Evolutionary conservation across 148 eudicot species (phyloP).

Genomic region (Chenopodium quinoa): DNA sequence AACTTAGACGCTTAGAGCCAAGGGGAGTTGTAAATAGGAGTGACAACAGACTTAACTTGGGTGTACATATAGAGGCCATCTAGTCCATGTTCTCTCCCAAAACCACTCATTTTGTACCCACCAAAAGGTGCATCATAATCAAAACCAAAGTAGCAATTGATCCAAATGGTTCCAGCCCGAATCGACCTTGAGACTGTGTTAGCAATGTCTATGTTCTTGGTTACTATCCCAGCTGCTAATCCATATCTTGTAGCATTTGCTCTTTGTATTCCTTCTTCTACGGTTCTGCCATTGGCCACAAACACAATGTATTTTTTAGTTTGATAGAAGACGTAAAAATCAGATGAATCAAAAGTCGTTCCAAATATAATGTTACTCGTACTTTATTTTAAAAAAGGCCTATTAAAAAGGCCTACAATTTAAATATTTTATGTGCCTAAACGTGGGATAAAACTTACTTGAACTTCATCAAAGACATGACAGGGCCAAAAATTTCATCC

Average conservation of each 20-base stretch:
- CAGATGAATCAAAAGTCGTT: background rate
- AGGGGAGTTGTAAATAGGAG: constrained; percentile 68
- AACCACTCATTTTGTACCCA: constrained; percentile 85
- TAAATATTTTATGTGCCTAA: too few relatives aligned
- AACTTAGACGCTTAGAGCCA: constrained; percentile 56
- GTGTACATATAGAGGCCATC: constrained; percentile 65
- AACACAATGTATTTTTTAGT: background rate
- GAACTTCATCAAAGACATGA: constrained; percentile 76
- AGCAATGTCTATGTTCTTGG: constrained; percentile 62
- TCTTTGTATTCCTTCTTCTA: constrained; percentile 67
- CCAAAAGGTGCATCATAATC: constrained; percentile 63
- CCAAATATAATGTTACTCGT: too few relatives aligned
- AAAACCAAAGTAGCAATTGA: constrained; percentile 78
- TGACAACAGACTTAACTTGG: constrained; percentile 64
- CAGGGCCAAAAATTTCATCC: constrained; percentile 92
- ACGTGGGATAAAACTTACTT: constrained; percentile 39
- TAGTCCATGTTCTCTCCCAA: constrained; percentile 63
- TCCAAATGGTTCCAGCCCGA: constrained; percentile 69
- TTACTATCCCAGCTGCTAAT: constrained; percentile 73
- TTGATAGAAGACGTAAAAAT: background rate
- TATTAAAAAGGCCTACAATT: too few relatives aligned
- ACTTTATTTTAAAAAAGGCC: too few relatives aligned
- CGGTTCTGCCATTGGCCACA: constrained; percentile 44
- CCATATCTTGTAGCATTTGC: constrained; percentile 67
- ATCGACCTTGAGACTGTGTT: constrained; percentile 76